Conservation (phyloP, 2,329 filamentous ascomycete species). For the Trichoderma afroharzianum region DNA sequence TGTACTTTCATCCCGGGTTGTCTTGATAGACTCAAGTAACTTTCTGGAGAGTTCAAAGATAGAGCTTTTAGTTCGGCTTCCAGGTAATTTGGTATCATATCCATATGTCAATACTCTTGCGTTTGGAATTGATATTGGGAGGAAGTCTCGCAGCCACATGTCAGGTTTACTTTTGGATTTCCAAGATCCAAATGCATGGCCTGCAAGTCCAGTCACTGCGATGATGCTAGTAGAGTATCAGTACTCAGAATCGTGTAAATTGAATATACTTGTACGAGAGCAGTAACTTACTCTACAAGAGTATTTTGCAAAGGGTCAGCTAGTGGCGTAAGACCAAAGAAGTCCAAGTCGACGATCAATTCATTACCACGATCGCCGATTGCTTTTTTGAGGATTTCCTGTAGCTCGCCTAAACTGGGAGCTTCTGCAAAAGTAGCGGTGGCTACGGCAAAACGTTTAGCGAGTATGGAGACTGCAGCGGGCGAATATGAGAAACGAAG, state of each 20-base stretch:
- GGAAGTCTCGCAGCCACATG: slow-evolving; percentile 30
- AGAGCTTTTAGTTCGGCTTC: slow-evolving; percentile 23
- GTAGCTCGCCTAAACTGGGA: not conserved
- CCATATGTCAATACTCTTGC: slow-evolving; percentile 29
- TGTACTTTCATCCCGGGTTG: not conserved
- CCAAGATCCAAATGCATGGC: slow-evolving; percentile 30
- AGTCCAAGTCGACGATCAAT: not conserved
- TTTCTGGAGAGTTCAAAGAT: slow-evolving; percentile 7
- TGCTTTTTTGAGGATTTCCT: not conserved
- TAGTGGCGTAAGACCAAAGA: not conserved
- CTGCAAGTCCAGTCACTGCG: slow-evolving; percentile 29
- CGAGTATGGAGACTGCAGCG: not conserved
- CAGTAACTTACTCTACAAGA: not conserved
- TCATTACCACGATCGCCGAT: not conserved
- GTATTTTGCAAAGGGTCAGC: not conserved
- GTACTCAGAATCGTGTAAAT: too few species aligned
- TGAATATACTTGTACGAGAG: not conserved
- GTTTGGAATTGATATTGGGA: slow-evolving; percentile 23
- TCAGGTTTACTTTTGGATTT: slow-evolving; percentile 24
- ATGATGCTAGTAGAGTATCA: slow-evolving; percentile 22
- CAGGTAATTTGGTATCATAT: slow-evolving; percentile 27
- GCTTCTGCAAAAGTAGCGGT: not conserved
- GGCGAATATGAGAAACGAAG: not conserved
- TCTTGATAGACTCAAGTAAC: not conserved
- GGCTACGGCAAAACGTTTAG: not conserved